phyloP scores from a whole-genome alignment of 2,329 filamentous ascomycete genomes.

The Xylaria sp. region DNA sequence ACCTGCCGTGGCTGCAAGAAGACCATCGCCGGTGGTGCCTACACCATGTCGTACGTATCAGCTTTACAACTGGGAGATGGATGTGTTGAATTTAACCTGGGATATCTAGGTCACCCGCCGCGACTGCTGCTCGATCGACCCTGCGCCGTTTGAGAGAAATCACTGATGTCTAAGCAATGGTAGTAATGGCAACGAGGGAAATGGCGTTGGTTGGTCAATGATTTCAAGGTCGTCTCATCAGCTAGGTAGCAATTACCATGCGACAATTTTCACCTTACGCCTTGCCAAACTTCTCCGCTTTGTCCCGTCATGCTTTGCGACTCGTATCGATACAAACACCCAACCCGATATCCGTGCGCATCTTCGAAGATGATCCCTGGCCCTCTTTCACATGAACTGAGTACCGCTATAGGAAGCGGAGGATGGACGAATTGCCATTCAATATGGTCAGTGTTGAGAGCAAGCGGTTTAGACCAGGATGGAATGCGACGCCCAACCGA shows the following conservation, averaged over 20 bases:
- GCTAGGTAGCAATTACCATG: conserved; percentile 22
- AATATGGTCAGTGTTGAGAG: not conserved
- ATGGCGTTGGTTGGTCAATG: conserved; percentile 22
- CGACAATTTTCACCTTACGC: conserved; percentile 18
- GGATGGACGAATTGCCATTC: not conserved
- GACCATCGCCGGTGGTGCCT: conserved; percentile 88
- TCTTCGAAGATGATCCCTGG: not conserved
- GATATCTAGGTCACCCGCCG: conserved; percentile 17
- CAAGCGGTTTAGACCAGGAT: not conserved
- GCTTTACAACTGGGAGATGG: not conserved
- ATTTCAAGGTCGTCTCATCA: conserved; percentile 21
- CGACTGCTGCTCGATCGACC: conserved; percentile 21
- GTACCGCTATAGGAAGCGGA: not conserved
- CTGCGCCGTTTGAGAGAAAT: conserved; percentile 22
- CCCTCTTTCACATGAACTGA: not conserved
- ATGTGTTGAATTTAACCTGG: conserved; percentile 5
- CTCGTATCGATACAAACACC: conserved; percentile 2
- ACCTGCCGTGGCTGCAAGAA: conserved; percentile 94
- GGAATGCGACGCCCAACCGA: not conserved
- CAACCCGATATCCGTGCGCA: not conserved
- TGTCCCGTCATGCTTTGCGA: conserved; percentile 1
- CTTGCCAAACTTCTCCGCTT: conserved; percentile 6
- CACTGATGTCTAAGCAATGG: conserved; percentile 21
- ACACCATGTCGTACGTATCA: conserved; percentile 87
- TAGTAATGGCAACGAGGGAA: conserved; percentile 18